Conservation (phyloP, 768 basidiomycete genomes). For the Dentipellis sp. region DNA sequence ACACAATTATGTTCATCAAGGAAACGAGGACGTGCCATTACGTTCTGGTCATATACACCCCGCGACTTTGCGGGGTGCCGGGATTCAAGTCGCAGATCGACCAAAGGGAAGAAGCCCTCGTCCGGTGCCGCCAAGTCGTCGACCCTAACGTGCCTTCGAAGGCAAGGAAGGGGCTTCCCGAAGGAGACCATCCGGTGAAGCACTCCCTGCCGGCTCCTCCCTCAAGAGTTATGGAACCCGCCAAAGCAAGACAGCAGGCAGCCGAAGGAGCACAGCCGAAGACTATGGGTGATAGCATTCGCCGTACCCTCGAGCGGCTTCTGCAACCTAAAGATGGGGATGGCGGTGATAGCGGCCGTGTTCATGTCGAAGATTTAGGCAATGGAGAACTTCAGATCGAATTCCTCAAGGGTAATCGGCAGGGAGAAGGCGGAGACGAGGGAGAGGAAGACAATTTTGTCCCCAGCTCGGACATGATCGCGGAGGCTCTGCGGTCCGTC, state of each 20-base stretch:
- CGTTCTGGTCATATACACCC: slow-evolving; percentile 89
- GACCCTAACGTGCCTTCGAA: slow-evolving; percentile 15
- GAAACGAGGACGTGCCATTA: slow-evolving; percentile 93
- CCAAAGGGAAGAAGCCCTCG: slow-evolving; percentile 52
- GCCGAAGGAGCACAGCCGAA: not conserved
- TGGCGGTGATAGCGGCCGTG: slow-evolving; percentile 2
- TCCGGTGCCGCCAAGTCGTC: slow-evolving; percentile 76
- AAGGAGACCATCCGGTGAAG: slow-evolving; percentile 43
- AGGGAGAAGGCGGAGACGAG: slow-evolving; percentile 17
- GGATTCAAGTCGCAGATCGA: slow-evolving; percentile 79
- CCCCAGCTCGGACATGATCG: slow-evolving; percentile 25
- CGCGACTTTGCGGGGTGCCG: slow-evolving; percentile 86
- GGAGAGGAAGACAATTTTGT: slow-evolving; percentile 23
- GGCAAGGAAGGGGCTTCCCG: slow-evolving; percentile 28
- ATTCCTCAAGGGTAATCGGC: slow-evolving; percentile 12
- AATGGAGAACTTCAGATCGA: slow-evolving; percentile 17
- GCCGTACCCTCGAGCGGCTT: slow-evolving; percentile 11
- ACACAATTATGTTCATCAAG: slow-evolving; percentile 85
- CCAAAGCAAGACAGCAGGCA: not conserved
- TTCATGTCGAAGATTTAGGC: slow-evolving; percentile 13
- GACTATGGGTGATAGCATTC: not conserved
- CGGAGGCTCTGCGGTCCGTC: slow-evolving; percentile 42
- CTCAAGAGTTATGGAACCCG: not conserved
- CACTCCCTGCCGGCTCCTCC: slow-evolving; percentile 1
- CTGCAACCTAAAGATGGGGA: not conserved